Evolutionary conservation across 2,329 filamentous ascomycete genomes (phyloP).

Genomic region (Colletotrichum karsti): DNA sequence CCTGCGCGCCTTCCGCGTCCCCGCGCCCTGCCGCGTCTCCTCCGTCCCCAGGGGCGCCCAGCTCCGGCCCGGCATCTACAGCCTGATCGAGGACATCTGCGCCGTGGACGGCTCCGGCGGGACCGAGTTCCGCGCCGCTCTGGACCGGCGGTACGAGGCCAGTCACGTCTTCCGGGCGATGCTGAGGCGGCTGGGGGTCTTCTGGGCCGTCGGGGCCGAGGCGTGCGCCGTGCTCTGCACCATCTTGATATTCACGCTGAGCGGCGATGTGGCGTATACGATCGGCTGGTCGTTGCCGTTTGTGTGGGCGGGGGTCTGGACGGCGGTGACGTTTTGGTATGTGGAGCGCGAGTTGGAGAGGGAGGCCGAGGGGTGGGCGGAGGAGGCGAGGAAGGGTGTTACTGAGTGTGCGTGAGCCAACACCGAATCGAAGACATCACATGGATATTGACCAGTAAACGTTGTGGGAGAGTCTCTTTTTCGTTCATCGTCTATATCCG

Average conservation of each 20-base stretch:
- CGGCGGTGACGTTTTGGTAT: slow-evolving; percentile 35
- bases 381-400: slow-evolving; percentile 26
- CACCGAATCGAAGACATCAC: too few species aligned
- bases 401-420: neutral
- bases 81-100: slow-evolving; percentile 61
- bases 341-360: slow-evolving; percentile 35
- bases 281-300: slow-evolving; percentile 36
- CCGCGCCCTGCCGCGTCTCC: slow-evolving; percentile 58
- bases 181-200: slow-evolving; percentile 58
- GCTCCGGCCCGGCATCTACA: slow-evolving; percentile 61
- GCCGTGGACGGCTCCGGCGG: slow-evolving; percentile 62
- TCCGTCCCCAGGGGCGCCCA: slow-evolving; percentile 58
- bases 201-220: slow-evolving; percentile 52
- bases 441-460: too few species aligned
- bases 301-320: slow-evolving; percentile 35
- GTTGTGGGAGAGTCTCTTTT: slow-evolving; percentile 7
- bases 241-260: slow-evolving; percentile 34
- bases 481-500: slow-evolving; percentile 1
- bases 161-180: slow-evolving; percentile 61
- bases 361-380: slow-evolving; percentile 35
- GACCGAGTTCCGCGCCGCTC: slow-evolving; percentile 58
- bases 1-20: slow-evolving; percentile 51
- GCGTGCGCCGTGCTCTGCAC: slow-evolving; percentile 32
- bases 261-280: slow-evolving; percentile 32
- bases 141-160: slow-evolving; percentile 61